A percentile compares a stretch with the other conserved stretches of the same genome.
Conservation (phyloP, 805 yeast genomes). For the Scheffersomyces coipomensis region DNA sequence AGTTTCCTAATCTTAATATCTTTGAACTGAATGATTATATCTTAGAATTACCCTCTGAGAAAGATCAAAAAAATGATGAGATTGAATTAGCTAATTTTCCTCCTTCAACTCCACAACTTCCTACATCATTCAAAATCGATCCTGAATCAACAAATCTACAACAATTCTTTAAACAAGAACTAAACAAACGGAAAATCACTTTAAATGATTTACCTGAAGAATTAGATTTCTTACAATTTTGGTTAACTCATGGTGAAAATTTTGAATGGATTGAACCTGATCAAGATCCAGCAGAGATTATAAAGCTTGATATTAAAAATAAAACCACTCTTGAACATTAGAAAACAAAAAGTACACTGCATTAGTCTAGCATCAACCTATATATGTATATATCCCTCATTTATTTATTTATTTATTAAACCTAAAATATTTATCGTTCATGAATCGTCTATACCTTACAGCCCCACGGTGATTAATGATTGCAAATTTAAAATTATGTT, state of each 20-base stretch:
- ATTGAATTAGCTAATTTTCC: not conserved
- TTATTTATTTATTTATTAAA: not conserved
- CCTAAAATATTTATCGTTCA: no score
- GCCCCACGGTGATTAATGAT: not conserved
- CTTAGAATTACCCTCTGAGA: slow-evolving; percentile 19
- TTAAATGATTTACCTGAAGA: slow-evolving; percentile 38
- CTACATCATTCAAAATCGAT: slow-evolving; percentile 3
- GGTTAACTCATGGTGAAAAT: slow-evolving; percentile 34
- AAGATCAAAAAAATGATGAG: not conserved
- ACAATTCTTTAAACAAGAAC: slow-evolving; percentile 17
- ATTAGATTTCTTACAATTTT: slow-evolving; percentile 32
- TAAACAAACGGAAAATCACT: slow-evolving; percentile 29
- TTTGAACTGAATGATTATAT: slow-evolving; percentile 18
- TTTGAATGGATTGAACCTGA: slow-evolving; percentile 47
- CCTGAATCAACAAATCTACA: slow-evolving; percentile 9
- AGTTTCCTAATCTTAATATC: slow-evolving; percentile 13
- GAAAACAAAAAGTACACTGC: no score
- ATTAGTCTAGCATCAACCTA: no score
- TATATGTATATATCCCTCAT: not conserved
- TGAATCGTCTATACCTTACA: no score
- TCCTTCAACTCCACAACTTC: no score
- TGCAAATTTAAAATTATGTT: not conserved
- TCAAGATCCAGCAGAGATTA: slow-evolving; percentile 43
- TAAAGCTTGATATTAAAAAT: slow-evolving; percentile 12
- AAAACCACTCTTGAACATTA: no score